Conservation (phyloP, 1,284 basidiomycete species). For the Apiotrichum siamense region DNA sequence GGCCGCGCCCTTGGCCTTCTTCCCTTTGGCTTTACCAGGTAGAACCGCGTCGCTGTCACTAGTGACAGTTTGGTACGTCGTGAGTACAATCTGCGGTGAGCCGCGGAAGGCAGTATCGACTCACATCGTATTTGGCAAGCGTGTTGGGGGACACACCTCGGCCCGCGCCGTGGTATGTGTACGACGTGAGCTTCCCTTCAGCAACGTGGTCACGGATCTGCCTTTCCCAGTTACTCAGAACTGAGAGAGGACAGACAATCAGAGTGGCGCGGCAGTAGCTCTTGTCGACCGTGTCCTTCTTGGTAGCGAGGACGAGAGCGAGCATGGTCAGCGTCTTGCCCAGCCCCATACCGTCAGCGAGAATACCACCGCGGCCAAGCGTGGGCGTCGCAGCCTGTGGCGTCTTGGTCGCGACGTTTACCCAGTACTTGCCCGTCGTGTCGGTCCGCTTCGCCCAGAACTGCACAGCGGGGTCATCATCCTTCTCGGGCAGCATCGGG, state of each 20-base stretch:
- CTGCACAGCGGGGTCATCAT: conserved; percentile 68
- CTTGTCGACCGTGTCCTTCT: conserved; percentile 53
- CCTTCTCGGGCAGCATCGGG: conserved; percentile 60
- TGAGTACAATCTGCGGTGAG: conserved; percentile 59
- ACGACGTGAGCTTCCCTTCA: conserved; percentile 54
- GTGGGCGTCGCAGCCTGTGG: conserved; percentile 61
- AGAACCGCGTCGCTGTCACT: conserved; percentile 16
- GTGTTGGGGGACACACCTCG: conserved; percentile 58
- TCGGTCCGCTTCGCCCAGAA: conserved; percentile 68
- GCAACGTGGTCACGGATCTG: conserved; percentile 73
- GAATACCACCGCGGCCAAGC: conserved; percentile 73
- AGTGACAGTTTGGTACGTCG: conserved; percentile 68
- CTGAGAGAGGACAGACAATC: conserved; percentile 77
- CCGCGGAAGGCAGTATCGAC: background rate
- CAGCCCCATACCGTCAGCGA: conserved; percentile 83
- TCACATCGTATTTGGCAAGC: conserved; percentile 60
- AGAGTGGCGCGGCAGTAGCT: conserved; percentile 63
- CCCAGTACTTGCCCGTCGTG: conserved; percentile 49
- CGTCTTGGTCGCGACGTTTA: conserved; percentile 68
- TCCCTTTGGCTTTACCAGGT: conserved; percentile 17
- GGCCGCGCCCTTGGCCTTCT: conserved; percentile 36
- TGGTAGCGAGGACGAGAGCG: conserved; percentile 67
- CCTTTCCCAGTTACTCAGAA: conserved; percentile 85
- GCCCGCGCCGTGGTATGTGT: conserved; percentile 61
- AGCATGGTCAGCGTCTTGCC: conserved; percentile 80